phyloP scores from a whole-genome alignment of 805 yeast species.

The Candida yuanshanica region DNA sequence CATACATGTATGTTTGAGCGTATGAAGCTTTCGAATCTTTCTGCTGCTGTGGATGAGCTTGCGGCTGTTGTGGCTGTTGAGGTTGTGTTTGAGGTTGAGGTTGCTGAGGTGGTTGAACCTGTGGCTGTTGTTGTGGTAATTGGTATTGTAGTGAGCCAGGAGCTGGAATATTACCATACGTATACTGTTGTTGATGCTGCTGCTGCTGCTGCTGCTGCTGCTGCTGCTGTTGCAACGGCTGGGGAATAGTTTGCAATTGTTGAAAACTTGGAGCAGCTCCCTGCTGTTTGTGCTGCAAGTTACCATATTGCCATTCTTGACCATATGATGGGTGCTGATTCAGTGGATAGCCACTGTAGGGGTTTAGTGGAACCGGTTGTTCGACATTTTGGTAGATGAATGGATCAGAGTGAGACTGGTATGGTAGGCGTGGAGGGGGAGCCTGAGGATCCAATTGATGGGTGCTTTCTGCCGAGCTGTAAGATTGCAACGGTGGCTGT shows the following conservation, averaged over 20 bases:
- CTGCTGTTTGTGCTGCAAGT: conserved; percentile 3
- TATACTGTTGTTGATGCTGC: conserved; percentile 1
- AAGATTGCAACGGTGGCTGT: conserved; percentile 4
- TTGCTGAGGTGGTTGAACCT: conserved; percentile 8
- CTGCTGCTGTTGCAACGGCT: conserved; percentile 1
- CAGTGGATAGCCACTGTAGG: conserved; percentile 4
- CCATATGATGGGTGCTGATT: conserved; percentile 1
- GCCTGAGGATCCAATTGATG: conserved; percentile 1
- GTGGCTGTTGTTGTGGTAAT: conserved; percentile 4
- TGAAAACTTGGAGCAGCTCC: not conserved
- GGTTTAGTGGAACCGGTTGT: conserved; percentile 4
- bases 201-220: not conserved
- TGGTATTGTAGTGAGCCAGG: conserved; percentile 1
- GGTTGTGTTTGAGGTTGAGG: conserved; percentile 3
- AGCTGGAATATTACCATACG: conserved; percentile 1
- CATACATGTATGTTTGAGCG: conserved; percentile 6
- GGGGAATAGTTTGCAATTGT: not conserved
- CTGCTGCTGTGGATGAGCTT: too few species aligned
- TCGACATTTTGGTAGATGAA: conserved; percentile 10
- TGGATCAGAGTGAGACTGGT: conserved; percentile 6
- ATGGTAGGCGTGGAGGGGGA: conserved; percentile 5
- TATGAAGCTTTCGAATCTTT: too few species aligned
- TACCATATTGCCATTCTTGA: conserved; percentile 10
- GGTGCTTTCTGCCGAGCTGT: conserved; percentile 2
- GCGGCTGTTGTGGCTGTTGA: conserved; percentile 3